A percentile compares a stretch with the other conserved stretches of the same genome.
phyloP scores from a whole-genome alignment of 805 yeast genomes.

The Lachancea kluyveri region DNA sequence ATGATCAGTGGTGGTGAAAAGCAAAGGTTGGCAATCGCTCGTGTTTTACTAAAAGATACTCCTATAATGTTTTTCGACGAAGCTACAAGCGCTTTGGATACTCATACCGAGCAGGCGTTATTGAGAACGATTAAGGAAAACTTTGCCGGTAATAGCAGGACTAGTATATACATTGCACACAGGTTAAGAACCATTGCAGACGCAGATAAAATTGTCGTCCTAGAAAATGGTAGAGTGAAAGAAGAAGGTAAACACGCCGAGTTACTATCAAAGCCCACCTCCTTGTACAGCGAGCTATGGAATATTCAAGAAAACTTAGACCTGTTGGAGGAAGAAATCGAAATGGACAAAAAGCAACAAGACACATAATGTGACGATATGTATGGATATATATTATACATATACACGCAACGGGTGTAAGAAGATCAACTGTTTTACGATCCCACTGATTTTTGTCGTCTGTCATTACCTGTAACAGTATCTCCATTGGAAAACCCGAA shows the following conservation, averaged over 20 bases:
- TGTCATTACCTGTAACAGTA: no score
- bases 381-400: no score
- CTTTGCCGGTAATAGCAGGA: conserved; percentile 51
- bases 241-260: conserved; percentile 84
- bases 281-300: conserved; percentile 82
- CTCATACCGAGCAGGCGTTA: conserved; percentile 88
- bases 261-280: conserved; percentile 45
- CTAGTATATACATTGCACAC: conserved; percentile 91
- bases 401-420: no score
- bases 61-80: conserved; percentile 94
- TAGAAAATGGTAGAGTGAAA: conserved; percentile 67
- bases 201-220: conserved; percentile 85
- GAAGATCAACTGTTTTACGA: no score
- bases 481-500: no score
- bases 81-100: conserved; percentile 93
- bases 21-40: conserved; percentile 88
- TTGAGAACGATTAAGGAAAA: conserved; percentile 66
- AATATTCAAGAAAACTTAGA: conserved; percentile 80
- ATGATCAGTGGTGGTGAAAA: conserved; percentile 99
- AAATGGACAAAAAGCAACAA: conserved; percentile 23
- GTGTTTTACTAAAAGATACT: conserved; percentile 78
- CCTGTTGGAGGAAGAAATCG: conserved; percentile 35
- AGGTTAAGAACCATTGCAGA: conserved; percentile 90
- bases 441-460: no score
- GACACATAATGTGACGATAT: no score